Conservation (phyloP, 139 green algal genomes). For the Chlorella sp. region DNA sequence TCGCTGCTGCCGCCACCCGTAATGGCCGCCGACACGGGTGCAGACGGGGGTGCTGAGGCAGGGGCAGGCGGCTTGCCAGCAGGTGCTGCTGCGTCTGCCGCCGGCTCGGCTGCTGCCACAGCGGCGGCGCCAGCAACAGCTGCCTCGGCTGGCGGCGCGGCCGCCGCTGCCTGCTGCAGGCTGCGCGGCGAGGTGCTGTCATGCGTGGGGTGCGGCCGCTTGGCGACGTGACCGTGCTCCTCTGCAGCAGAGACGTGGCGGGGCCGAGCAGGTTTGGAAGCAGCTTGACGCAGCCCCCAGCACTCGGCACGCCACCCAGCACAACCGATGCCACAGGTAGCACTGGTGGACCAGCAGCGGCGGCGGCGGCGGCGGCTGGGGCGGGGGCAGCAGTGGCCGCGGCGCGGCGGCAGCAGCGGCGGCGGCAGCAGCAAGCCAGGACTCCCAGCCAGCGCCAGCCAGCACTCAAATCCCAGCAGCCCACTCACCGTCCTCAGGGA, state of each 20-base stretch:
- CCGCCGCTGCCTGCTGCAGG: background rate
- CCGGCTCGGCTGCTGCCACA: background rate
- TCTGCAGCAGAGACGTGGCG: background rate
- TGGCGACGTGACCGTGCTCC: background rate
- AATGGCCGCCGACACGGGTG: background rate
- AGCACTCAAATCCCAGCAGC: too few species aligned
- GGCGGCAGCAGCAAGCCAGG: background rate
- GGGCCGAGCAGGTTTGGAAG: too few species aligned
- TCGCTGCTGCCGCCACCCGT: slow-evolving; percentile 6
- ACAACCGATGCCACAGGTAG: too few species aligned
- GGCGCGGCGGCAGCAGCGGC: background rate
- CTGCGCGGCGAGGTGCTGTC: slow-evolving; percentile 13
- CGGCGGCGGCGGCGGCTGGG: too few species aligned
- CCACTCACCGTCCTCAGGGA: slow-evolving; percentile 24
- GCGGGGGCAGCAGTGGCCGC: too few species aligned
- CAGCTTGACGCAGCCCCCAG: too few species aligned
- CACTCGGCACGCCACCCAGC: too few species aligned
- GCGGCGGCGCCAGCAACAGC: background rate
- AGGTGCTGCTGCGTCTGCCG: background rate
- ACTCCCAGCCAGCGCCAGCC: background rate
- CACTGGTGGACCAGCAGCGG: too few species aligned
- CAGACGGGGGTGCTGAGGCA: background rate
- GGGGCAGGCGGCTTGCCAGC: background rate
- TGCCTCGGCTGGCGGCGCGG: background rate
- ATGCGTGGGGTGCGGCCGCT: slow-evolving; percentile 4